Conservation (phyloP, 1,284 basidiomycete genomes). For the Kwoniella shivajii region DNA sequence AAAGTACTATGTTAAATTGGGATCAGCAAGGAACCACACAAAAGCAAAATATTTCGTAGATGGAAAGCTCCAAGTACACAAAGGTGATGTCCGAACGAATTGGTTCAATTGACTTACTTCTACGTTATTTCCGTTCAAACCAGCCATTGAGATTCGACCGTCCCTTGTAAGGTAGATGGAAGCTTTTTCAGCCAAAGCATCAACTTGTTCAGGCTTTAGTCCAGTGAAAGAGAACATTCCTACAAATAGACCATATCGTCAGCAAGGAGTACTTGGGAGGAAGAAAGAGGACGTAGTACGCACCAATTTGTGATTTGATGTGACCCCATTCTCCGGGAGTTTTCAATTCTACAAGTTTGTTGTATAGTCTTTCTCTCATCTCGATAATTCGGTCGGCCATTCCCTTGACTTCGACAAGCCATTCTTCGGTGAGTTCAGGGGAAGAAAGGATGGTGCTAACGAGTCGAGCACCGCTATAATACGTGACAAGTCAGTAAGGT, state of each 20-base stretch:
- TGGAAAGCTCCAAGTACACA: not conserved
- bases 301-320: constrained; percentile 94
- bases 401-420: constrained; percentile 81
- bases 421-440: constrained; percentile 76
- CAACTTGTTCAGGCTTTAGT: constrained; percentile 78
- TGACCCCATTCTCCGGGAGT: constrained; percentile 96
- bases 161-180: constrained; percentile 76
- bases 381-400: constrained; percentile 97
- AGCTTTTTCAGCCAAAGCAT: constrained; percentile 83
- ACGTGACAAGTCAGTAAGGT: not conserved
- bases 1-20: constrained; percentile 72
- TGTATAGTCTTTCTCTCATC: constrained; percentile 86
- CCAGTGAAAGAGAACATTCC: constrained; percentile 77
- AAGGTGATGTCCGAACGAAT: not conserved
- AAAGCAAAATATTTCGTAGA: not conserved
- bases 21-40: too few species aligned
- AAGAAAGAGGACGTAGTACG: constrained; percentile 60
- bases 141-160: constrained; percentile 95
- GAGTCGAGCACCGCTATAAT: constrained; percentile 76
- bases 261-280: not conserved
- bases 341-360: constrained; percentile 75
- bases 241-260: not conserved
- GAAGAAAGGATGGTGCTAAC: constrained; percentile 80
- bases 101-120: constrained; percentile 52
- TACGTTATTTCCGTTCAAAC: constrained; percentile 85